Evolutionary conservation across 2,329 filamentous ascomycete genomes (phyloP).

Genomic region (Aspergillus brasiliensis): DNA sequence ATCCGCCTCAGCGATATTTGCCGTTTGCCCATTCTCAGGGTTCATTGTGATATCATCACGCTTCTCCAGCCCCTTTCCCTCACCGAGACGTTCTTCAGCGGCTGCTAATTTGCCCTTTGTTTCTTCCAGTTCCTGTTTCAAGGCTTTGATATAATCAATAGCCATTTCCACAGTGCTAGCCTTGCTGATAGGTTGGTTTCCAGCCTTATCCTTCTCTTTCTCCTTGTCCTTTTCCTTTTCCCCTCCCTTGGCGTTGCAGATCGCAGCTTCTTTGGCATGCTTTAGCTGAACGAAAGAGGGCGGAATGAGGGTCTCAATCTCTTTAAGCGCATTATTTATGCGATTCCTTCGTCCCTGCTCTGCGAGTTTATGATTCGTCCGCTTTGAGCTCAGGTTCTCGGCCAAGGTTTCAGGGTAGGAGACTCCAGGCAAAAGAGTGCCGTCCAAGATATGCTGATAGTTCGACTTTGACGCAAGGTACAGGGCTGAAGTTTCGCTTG

Average conservation of each 20-base stretch:
- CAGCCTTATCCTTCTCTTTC: conserved; percentile 53
- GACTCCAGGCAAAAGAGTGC: conserved; percentile 85
- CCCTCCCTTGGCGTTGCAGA: conserved; percentile 42
- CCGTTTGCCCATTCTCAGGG: conserved; percentile 3
- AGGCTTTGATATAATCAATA: conserved; percentile 87
- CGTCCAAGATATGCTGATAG: conserved; percentile 95
- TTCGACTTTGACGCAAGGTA: conserved; percentile 93
- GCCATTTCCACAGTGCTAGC: conserved; percentile 97
- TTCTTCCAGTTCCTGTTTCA: conserved; percentile 72
- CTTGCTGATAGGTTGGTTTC: conserved; percentile 74
- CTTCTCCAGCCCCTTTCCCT: conserved; percentile 3
- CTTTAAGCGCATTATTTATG: conserved; percentile 89
- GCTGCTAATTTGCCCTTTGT: conserved; percentile 65
- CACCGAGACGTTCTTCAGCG: conserved; percentile 63
- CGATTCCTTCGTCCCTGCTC: conserved; percentile 94
- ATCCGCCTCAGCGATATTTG: not conserved
- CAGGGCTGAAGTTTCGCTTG: conserved; percentile 65
- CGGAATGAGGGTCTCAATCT: conserved; percentile 87
- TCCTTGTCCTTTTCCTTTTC: conserved; percentile 54
- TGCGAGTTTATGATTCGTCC: conserved; percentile 95
- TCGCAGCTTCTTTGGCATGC: conserved; percentile 40
- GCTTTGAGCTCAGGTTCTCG: conserved; percentile 91
- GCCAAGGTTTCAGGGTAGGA: conserved; percentile 89
- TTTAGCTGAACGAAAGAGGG: conserved; percentile 48
- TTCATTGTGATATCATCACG: not conserved